A percentile compares a stretch with the other conserved stretches of the same genome.
phyloP scores from a whole-genome alignment of 129 eudicot genomes.

The Saussurea involucrata region DNA sequence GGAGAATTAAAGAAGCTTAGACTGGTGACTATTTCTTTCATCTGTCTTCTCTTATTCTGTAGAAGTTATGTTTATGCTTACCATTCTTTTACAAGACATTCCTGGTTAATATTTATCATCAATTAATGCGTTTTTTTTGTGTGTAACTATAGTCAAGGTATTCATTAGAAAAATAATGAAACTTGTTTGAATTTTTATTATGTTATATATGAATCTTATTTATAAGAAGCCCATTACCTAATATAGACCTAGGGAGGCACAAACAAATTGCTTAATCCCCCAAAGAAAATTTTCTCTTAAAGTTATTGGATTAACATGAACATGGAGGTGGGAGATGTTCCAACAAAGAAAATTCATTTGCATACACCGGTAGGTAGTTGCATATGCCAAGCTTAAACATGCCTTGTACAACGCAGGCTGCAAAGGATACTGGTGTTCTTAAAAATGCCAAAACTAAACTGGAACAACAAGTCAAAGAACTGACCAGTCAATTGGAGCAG shows the following conservation, averaged over 20 bases:
- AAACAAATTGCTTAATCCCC: neutral
- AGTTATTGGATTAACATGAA: neutral
- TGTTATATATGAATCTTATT: neutral
- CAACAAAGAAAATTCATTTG: neutral
- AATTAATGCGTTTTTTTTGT: neutral
- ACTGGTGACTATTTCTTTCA: slow-evolving; percentile 37
- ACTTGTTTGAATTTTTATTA: neutral
- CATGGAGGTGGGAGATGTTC: neutral
- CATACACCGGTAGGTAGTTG: neutral
- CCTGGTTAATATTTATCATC: neutral
- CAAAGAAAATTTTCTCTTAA: neutral
- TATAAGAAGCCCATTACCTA: neutral
- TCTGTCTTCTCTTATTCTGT: neutral
- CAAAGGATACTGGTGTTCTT: slow-evolving; percentile 58
- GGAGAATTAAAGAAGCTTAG: slow-evolving; percentile 55
- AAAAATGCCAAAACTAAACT: slow-evolving; percentile 59
- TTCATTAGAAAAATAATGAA: neutral
- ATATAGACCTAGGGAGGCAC: neutral
- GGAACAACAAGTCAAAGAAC: slow-evolving; percentile 78
- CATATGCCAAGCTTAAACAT: neutral
- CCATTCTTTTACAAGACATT: neutral
- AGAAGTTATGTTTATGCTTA: neutral
- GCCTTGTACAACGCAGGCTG: slow-evolving; percentile 51
- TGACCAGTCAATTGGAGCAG: slow-evolving; percentile 54
- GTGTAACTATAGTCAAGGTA: neutral